phyloP scores from a whole-genome alignment of 345 rosid species.

The Kernera saxatilis region DNA sequence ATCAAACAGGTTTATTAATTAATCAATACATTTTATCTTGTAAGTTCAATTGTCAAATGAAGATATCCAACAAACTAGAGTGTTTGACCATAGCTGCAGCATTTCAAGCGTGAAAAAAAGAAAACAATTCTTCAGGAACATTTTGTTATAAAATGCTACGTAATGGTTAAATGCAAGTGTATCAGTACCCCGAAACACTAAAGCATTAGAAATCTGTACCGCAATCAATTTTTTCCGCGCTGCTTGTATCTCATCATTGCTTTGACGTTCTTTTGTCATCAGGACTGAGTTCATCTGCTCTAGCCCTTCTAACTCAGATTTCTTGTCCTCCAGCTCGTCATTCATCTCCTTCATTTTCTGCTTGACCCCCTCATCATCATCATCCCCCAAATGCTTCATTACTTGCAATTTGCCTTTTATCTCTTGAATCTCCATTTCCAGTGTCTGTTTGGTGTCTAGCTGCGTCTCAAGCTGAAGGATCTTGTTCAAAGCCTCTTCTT shows the following conservation, averaged over 20 bases:
- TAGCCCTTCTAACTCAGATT: slow-evolving; percentile 37
- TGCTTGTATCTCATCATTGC: slow-evolving; percentile 40
- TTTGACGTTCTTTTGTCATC: slow-evolving; percentile 40
- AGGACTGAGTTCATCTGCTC: slow-evolving; percentile 26
- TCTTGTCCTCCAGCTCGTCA: slow-evolving; percentile 51
- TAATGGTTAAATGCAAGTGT: not conserved
- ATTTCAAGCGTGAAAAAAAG: not conserved
- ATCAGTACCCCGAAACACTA: not conserved
- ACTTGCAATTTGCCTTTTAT: slow-evolving; percentile 75
- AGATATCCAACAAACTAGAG: not conserved
- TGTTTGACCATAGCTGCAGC: not conserved
- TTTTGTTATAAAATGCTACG: not conserved
- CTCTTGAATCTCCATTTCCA: slow-evolving; percentile 89
- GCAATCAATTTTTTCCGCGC: slow-evolving; percentile 34
- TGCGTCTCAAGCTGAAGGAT: slow-evolving; percentile 66
- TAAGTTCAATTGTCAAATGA: not conserved
- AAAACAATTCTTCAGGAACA: not conserved
- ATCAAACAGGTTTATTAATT: not conserved
- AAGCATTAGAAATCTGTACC: slow-evolving; percentile 24
- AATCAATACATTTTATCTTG: not conserved
- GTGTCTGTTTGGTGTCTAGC: slow-evolving; percentile 71
- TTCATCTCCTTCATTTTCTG: slow-evolving; percentile 69
- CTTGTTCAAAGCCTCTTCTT: slow-evolving; percentile 58
- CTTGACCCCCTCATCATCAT: slow-evolving; percentile 70
- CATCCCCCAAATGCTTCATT: slow-evolving; percentile 77